A percentile compares a stretch with the other conserved stretches of the same genome.
Evolutionary conservation across 805 yeast species (phyloP).

Genomic region (Barnettozyma californica): DNA sequence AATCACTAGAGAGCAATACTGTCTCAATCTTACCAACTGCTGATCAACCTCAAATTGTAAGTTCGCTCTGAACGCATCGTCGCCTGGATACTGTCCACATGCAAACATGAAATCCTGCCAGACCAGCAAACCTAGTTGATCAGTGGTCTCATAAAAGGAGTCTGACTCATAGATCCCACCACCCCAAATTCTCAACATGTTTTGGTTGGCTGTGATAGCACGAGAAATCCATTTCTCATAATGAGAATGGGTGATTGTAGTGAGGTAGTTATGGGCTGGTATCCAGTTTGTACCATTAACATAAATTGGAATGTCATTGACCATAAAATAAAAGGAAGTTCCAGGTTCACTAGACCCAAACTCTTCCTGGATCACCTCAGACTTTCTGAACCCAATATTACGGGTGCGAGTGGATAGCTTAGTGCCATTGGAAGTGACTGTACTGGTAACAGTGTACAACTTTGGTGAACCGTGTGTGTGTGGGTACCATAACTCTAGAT

Average conservation of each 20-base stretch:
- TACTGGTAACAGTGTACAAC: constrained; percentile 6
- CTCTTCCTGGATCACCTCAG: constrained; percentile 12
- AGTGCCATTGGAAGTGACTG: background rate
- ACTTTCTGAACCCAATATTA: constrained; percentile 15
- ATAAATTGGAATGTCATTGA: constrained; percentile 14
- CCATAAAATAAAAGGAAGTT: constrained; percentile 15
- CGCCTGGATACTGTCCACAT: constrained; percentile 49
- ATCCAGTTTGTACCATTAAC: constrained; percentile 20
- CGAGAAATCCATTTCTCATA: constrained; percentile 12
- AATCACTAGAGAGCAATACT: constrained; percentile 33
- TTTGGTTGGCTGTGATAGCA: constrained; percentile 13
- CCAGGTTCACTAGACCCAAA: constrained; percentile 7
- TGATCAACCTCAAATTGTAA: constrained; percentile 34
- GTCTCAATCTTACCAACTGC: constrained; percentile 38
- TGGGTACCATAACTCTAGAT: constrained; percentile 14
- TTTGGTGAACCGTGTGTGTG: constrained; percentile 16
- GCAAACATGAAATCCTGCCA: constrained; percentile 60
- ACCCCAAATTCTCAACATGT: constrained; percentile 21
- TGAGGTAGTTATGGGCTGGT: constrained; percentile 14
- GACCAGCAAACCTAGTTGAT: constrained; percentile 30
- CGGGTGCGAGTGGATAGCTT: constrained; percentile 5
- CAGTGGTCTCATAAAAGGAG: constrained; percentile 13
- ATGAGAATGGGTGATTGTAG: constrained; percentile 9
- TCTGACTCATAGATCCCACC: constrained; percentile 19
- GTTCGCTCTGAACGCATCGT: constrained; percentile 29